These are phyloP conservation scores for Mycoemilia scoparia DNA, from an alignment of 192 early-diverging fungal species.

Conservation along the genomic window DNA sequence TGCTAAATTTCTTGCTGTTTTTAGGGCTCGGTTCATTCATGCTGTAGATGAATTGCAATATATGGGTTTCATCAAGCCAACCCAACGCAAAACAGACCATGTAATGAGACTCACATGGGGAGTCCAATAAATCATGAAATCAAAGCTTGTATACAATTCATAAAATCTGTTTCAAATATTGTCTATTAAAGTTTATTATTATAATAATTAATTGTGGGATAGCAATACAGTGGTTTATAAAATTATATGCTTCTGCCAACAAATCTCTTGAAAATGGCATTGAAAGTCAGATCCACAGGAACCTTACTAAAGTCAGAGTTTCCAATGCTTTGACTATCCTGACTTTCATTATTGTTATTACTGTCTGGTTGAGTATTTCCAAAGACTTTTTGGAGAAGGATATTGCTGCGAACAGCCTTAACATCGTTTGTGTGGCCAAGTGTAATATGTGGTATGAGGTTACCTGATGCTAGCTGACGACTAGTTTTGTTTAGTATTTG, in stretches of 20 bases:
- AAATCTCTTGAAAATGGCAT: slow-evolving; percentile 14
- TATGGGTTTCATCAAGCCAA: slow-evolving; percentile 78
- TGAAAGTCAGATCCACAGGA: slow-evolving; percentile 14
- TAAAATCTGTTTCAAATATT: too few relatives aligned
- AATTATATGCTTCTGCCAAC: too few relatives aligned
- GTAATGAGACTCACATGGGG: slow-evolving; percentile 72
- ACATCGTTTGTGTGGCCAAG: slow-evolving; percentile 7
- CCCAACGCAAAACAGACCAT: slow-evolving; percentile 85
- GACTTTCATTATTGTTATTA: too few relatives aligned
- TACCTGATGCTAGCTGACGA: slow-evolving; percentile 3
- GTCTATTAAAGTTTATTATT: too few relatives aligned
- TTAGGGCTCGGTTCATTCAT: slow-evolving; percentile 70
- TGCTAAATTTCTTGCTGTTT: too few relatives aligned
- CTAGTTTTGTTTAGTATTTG: not conserved
- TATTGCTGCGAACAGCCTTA: slow-evolving; percentile 16
- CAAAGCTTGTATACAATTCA: too few relatives aligned
- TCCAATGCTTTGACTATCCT: slow-evolving; percentile 2
- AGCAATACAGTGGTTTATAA: too few relatives aligned
- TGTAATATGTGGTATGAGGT: slow-evolving; percentile 23
- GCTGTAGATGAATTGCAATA: slow-evolving; percentile 73
- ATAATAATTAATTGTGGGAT: too few relatives aligned
- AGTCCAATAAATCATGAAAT: too few relatives aligned
- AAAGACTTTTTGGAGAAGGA: slow-evolving; percentile 20
- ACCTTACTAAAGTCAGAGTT: slow-evolving; percentile 17
- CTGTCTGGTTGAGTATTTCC: slow-evolving; percentile 14